Evolutionary conservation across 106 monocot genomes (phyloP), one percentile per base, ranked within the genome.

Genomic region (Dendrobium nobile): DNA sequence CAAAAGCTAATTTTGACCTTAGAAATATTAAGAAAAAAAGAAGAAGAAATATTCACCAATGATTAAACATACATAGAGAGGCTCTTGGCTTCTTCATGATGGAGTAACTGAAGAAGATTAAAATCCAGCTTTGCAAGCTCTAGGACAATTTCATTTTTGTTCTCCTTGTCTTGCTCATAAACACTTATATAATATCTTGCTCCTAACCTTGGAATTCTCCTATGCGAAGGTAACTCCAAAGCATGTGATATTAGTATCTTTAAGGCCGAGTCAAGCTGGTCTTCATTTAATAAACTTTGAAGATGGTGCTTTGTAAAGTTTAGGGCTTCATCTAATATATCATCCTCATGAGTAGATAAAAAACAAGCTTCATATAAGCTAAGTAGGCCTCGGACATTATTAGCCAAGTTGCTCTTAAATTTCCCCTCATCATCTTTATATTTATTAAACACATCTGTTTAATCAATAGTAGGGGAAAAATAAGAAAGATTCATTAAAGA

Each of bases 111-210:
- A 7, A 84, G 41, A 17, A 79, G 56, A 59, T 79, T 27, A 16
- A 79, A 84, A 9, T 84, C 59, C 9, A 84, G 17, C 45, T 79
- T 84, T 17, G 84, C 79, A 0, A 84, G 75, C 28, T 84, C 79
- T 24, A 84, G 54, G 4, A 84, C 16, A 4, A 18, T 9, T 11
- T 79, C 58, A 20, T 84, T 79, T 3, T 43, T 1, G 0, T 41
- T 17, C 28, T 77, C 77, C 40, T 79, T 41, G 31, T n/a, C 79
- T 1, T 73, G 54, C 64, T 79, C 59, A 16, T 75, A 79, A 2
- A 79, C 4, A 4, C 13, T 7, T 0, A 84, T 84, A 13, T 75
- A 84, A 11, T 42, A 58, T 42, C 74, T 79, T 26, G 54, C 56
- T 78, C 61, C 73, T 42, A 79, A 19, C 15, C 84, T 79, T 8